Evolutionary conservation across 2,329 filamentous ascomycete genomes (phyloP), one percentile per base, ranked within the genome.

Genomic region (Penicillium griseofulvum): DNA sequence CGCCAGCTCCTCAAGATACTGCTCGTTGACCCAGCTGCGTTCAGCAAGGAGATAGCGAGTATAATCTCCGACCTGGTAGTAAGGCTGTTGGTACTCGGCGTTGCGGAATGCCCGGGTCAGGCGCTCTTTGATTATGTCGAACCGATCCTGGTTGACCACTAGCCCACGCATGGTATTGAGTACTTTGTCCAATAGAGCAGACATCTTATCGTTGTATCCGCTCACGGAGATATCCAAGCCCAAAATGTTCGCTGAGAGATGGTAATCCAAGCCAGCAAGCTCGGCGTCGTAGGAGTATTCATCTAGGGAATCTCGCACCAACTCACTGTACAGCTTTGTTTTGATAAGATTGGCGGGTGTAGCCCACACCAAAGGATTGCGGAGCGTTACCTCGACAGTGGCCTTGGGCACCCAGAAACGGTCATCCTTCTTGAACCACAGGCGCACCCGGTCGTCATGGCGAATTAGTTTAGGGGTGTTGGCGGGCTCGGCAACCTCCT

Each of bases 361-460:
- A 1, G 89, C 83, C 70, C 86, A 87, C n/a, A 89, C 86, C 43
- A 96, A 75, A 0, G 91, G 89, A 56, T 87, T 96, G 65, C 87
- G 85, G 62, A 95, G 81, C 63, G 87, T 90, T 60, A 96, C 84
- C 61, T 91, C 84, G 17, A 97, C 79, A 56, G 91, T 94, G 4
- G 90, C 94, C 73, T 96, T 96, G 9, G 94, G 94, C 10, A 97
- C 94, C 92, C 93, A 97, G 74, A 97, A 99, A 0, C 87, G 91
- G 65, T 99, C 94, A 67, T 99, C 94, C 76, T 97, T 97, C 80
- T 99, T 99, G 80, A 87, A 97, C 94, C 94, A 99, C 3, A 90
- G 88, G 29, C 92, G 86, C 0, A 90, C 86, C 33, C 86, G 78
- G 6, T 87, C 81, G 63, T 97, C 93, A 65, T 96, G 91, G 62